Evolutionary conservation across 1,139 yeast genomes (phyloP).

Genomic region (Pichia sp.): DNA sequence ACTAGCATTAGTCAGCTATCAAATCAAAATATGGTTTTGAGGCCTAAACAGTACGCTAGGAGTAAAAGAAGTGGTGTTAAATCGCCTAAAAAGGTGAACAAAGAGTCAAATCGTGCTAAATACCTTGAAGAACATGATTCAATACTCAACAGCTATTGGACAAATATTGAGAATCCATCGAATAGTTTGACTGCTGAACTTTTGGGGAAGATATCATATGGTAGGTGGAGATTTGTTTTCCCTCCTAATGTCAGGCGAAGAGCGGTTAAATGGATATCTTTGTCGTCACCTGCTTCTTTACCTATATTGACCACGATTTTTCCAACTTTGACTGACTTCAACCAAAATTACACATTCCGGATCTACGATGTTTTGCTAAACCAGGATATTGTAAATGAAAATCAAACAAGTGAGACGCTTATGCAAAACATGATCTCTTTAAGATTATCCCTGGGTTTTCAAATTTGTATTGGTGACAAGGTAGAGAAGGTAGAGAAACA

Average conservation of each 20-base stretch:
- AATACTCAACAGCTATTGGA: conserved; percentile 46
- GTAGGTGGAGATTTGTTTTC: conserved; percentile 87
- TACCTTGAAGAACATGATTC: conserved; percentile 4
- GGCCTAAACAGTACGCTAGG: background rate
- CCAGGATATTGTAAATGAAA: conserved; percentile 47
- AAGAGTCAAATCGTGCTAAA: background rate
- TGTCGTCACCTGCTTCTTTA: conserved; percentile 87
- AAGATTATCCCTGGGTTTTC: conserved; percentile 82
- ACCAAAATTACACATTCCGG: conserved; percentile 52
- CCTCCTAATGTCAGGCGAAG: conserved; percentile 64
- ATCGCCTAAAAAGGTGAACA: background rate
- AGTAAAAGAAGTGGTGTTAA: background rate
- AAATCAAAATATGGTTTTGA: background rate
- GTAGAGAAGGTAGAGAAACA: conserved; percentile 64
- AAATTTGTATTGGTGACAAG: conserved; percentile 69
- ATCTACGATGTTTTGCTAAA: conserved; percentile 61
- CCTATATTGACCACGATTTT: conserved; percentile 77
- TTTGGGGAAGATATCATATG: conserved; percentile 43
- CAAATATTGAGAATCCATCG: conserved; percentile 66
- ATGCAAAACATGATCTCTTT: conserved; percentile 85
- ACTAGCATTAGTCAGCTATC: background rate
- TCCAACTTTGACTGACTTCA: conserved; percentile 65
- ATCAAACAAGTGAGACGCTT: conserved; percentile 55
- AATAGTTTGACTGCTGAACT: conserved; percentile 42
- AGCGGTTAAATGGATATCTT: conserved; percentile 84